Conservation (phyloP, 176 grass and related monocot species). For the Typha latifolia region DNA sequence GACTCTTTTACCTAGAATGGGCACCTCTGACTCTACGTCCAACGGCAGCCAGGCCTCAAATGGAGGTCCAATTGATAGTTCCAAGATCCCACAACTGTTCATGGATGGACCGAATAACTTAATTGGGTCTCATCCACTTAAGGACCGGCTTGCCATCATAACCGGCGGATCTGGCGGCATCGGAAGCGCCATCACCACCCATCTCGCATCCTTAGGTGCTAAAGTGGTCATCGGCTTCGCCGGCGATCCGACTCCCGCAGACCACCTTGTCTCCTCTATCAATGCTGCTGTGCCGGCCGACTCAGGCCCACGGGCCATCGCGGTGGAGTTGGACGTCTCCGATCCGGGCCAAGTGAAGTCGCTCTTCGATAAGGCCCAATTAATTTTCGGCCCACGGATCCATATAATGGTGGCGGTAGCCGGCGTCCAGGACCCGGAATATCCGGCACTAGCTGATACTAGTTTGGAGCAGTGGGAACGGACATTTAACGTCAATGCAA, state of each 20-base stretch:
- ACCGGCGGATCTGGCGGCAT: slow-evolving; percentile 59
- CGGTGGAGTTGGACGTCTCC: slow-evolving; percentile 29
- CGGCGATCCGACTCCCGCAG: slow-evolving; percentile 24
- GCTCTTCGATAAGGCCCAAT: slow-evolving; percentile 43
- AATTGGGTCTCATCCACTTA: slow-evolving; percentile 15
- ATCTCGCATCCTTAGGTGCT: slow-evolving; percentile 52
- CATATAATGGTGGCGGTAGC: slow-evolving; percentile 57
- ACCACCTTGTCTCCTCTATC: slow-evolving; percentile 24
- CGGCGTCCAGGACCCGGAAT: slow-evolving; percentile 32
- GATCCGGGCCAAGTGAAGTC: slow-evolving; percentile 29
- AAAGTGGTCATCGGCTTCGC: slow-evolving; percentile 44
- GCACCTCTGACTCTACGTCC: no score
- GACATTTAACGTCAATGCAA: slow-evolving; percentile 29
- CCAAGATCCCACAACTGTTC: background rate
- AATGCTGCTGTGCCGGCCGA: background rate
- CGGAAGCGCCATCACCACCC: slow-evolving; percentile 40
- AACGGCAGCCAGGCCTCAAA: no score
- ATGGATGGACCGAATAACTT: no score
- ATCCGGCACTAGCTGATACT: slow-evolving; percentile 33
- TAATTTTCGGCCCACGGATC: slow-evolving; percentile 36
- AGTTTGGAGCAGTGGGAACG: slow-evolving; percentile 37
- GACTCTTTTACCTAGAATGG: no score
- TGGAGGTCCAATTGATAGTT: no score
- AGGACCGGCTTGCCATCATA: slow-evolving; percentile 46
- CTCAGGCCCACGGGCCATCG: slow-evolving; percentile 13